phyloP scores from a whole-genome alignment of 2,329 filamentous ascomycete genomes.

The Aspergillus pseudonomiae region DNA sequence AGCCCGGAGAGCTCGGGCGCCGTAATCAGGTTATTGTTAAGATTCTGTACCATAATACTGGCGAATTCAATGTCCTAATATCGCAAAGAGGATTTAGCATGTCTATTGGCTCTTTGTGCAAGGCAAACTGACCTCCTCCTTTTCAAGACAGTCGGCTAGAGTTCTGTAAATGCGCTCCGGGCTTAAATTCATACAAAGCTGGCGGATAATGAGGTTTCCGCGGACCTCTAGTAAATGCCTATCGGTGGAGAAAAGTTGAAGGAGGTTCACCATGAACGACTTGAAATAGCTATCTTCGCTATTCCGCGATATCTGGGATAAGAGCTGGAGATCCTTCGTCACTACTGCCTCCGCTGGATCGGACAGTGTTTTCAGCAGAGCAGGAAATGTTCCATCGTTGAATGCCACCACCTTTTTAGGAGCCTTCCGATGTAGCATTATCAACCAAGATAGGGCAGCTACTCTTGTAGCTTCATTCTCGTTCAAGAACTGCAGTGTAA shows the following conservation, averaged over 20 bases:
- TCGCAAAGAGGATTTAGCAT: conserved; percentile 11
- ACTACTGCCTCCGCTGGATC: conserved; percentile 96
- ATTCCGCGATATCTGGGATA: conserved; percentile 94
- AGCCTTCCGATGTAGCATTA: conserved; percentile 96
- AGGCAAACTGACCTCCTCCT: conserved; percentile 68
- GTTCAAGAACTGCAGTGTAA: conserved; percentile 92
- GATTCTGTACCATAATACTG: conserved; percentile 98
- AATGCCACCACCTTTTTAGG: conserved; percentile 91
- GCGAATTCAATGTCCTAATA: conserved; percentile 88
- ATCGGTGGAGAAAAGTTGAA: conserved; percentile 95
- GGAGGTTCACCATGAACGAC: conserved; percentile 95
- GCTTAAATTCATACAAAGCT: conserved; percentile 89
- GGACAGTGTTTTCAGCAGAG: conserved; percentile 91
- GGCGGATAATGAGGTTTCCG: conserved; percentile 94
- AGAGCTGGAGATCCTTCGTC: conserved; percentile 85
- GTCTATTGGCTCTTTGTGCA: background rate
- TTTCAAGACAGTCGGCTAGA: conserved; percentile 93
- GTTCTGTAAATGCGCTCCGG: conserved; percentile 95
- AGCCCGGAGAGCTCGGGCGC: conserved; percentile 91
- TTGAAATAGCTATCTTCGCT: conserved; percentile 97
- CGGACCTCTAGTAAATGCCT: conserved; percentile 85
- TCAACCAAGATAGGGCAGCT: conserved; percentile 90
- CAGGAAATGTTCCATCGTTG: conserved; percentile 96
- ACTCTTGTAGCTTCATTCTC: conserved; percentile 96
- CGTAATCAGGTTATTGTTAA: conserved; percentile 98